Conservation (phyloP, 2,329 filamentous ascomycete genomes). For the Epicoccum nigrum region DNA sequence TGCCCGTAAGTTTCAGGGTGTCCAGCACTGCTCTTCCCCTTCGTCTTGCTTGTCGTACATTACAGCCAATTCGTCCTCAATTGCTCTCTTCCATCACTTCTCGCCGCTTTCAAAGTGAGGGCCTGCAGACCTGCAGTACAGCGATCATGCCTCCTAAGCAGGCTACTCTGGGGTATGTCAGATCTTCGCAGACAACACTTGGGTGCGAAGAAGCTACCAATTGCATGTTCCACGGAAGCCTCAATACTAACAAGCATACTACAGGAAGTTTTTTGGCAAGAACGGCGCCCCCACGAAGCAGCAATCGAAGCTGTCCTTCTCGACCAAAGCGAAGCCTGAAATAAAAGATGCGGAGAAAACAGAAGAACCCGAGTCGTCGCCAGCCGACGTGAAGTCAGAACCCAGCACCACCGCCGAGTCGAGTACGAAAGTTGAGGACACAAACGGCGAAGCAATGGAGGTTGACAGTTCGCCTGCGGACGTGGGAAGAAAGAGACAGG, state of each 20-base stretch:
- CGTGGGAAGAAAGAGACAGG: constrained; percentile 34
- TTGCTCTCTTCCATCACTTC: constrained; percentile 11
- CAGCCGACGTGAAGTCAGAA: constrained; percentile 25
- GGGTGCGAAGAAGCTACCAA: constrained; percentile 60
- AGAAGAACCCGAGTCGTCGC: constrained; percentile 28
- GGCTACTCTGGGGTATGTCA: constrained; percentile 87
- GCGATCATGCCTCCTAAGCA: constrained; percentile 66
- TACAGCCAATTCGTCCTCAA: constrained; percentile 14
- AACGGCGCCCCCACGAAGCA: constrained; percentile 68
- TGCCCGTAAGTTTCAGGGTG: constrained; percentile 40
- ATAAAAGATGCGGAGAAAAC: constrained; percentile 34
- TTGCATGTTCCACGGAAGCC: not conserved
- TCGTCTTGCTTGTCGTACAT: constrained; percentile 4
- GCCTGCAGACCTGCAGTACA: constrained; percentile 8
- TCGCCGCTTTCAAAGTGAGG: constrained; percentile 10
- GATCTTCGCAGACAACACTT: constrained; percentile 73
- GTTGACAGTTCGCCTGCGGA: constrained; percentile 27
- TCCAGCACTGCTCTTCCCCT: constrained; percentile 20
- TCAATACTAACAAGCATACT: constrained; percentile 16
- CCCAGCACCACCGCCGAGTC: constrained; percentile 24
- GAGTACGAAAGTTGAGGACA: constrained; percentile 27
- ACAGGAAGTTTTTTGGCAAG: constrained; percentile 84
- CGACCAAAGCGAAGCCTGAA: constrained; percentile 57
- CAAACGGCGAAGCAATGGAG: constrained; percentile 32
- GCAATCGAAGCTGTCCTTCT: constrained; percentile 81